Percentiles rank a stretch among this genome's conserved stretches.
Evolutionary conservation across 192 early-diverging fungal genomes (phyloP).

Genomic region (Backusella parvicylindrica): DNA sequence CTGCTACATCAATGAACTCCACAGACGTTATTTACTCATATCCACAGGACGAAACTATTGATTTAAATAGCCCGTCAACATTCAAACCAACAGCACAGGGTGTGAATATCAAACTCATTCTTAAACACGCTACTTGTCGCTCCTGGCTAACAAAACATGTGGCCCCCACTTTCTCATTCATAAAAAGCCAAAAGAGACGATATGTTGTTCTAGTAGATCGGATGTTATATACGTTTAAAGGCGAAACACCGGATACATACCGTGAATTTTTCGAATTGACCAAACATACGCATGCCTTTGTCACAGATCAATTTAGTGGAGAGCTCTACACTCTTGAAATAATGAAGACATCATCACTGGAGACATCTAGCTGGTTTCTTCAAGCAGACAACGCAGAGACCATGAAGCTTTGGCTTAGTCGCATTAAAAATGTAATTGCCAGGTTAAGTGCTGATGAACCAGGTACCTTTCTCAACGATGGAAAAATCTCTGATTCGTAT

Average conservation of each 20-base stretch:
- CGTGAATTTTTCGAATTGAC: slow-evolving; percentile 22
- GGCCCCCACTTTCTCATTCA: slow-evolving; percentile 18
- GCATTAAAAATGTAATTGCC: slow-evolving; percentile 15
- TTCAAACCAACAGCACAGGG: background rate
- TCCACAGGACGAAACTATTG: background rate
- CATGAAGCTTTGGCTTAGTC: slow-evolving; percentile 17
- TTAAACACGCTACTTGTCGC: slow-evolving; percentile 2
- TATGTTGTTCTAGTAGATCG: slow-evolving; percentile 22
- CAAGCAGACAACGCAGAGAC: slow-evolving; percentile 19
- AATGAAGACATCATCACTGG: background rate
- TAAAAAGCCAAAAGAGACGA: slow-evolving; percentile 10
- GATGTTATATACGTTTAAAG: slow-evolving; percentile 21
- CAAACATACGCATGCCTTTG: slow-evolving; percentile 19
- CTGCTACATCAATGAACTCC: background rate
- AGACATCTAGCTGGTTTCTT: slow-evolving; percentile 15
- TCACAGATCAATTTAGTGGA: slow-evolving; percentile 19
- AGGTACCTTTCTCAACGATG: background rate
- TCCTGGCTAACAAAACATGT: slow-evolving; percentile 23
- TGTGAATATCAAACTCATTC: background rate
- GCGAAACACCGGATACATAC: slow-evolving; percentile 9
- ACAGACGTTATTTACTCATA: background rate
- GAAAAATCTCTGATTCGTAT: background rate
- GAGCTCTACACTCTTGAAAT: background rate
- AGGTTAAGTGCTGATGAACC: background rate
- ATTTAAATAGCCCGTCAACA: background rate